Conservation (phyloP, 2,329 filamentous ascomycete species). For the Alternaria sp. region DNA sequence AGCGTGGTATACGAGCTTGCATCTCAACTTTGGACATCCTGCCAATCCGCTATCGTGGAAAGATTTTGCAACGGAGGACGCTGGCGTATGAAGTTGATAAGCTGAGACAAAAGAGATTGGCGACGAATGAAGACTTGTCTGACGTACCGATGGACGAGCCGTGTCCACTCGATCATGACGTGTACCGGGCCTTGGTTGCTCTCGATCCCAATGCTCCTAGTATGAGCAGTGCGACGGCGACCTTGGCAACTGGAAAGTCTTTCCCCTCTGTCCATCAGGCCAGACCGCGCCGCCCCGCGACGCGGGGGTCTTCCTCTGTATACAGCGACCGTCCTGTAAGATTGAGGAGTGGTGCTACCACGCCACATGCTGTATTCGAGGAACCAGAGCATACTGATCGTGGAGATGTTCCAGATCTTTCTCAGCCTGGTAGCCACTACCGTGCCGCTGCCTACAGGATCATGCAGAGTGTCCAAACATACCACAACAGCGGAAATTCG, state of each 20-base stretch:
- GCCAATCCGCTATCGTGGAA: not conserved
- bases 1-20: not conserved
- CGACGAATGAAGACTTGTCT: not conserved
- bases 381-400: not conserved
- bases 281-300: not conserved
- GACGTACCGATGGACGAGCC: not conserved
- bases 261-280: not conserved
- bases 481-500: not conserved
- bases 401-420: not conserved
- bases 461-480: not conserved
- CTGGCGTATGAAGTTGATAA: accelerated
- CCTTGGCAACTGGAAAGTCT: not conserved
- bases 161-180: not conserved
- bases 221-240: not conserved
- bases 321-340: not conserved
- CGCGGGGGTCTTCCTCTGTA: not conserved
- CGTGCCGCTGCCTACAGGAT: not conserved
- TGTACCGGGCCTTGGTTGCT: not conserved
- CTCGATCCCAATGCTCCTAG: not conserved
- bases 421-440: not conserved
- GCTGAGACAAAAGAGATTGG: not conserved
- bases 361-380: not conserved
- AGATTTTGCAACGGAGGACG: not conserved
- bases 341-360: not conserved
- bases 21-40: not conserved